Percentiles rank a stretch among this genome's conserved stretches.
phyloP scores from a whole-genome alignment of 768 basidiomycete genomes.

The Antrodiella citrinella region DNA sequence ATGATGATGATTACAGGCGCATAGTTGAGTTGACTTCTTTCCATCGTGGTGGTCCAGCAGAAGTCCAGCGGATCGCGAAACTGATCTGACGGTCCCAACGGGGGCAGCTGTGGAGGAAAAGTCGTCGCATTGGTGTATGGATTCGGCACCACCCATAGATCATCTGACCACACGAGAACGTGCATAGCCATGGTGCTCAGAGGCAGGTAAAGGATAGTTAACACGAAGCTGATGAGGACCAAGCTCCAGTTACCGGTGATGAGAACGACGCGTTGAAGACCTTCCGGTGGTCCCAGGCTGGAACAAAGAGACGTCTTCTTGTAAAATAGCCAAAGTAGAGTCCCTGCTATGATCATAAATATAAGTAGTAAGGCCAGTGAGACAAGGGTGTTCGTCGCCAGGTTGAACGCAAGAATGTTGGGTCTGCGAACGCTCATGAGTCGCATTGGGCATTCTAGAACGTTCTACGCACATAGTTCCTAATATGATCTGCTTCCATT shows the following conservation, averaged over 20 bases:
- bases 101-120: constrained; percentile 38
- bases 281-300: constrained; percentile 43
- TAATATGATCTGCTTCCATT: constrained; percentile 54
- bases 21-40: constrained; percentile 57
- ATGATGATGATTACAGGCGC: constrained; percentile 57
- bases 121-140: constrained; percentile 55
- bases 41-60: constrained; percentile 77
- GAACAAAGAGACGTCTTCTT: constrained; percentile 40
- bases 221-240: constrained; percentile 53
- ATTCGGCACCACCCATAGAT: constrained; percentile 66
- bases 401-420: constrained; percentile 67
- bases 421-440: constrained; percentile 36
- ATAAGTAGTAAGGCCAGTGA: constrained; percentile 54
- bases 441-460: background rate
- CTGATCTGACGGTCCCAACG: constrained; percentile 47
- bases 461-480: constrained; percentile 50
- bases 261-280: constrained; percentile 38
- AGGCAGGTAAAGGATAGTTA: constrained; percentile 67
- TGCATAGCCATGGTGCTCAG: constrained; percentile 72
- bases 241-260: constrained; percentile 42
- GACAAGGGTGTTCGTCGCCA: constrained; percentile 50
- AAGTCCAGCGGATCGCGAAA: constrained; percentile 62
- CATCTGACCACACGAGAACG: constrained; percentile 69
- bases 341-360: constrained; percentile 45
- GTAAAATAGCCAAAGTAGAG: constrained; percentile 52